Conservation (phyloP, 352 stramenopile species). For the Plasmopara muralis region DNA sequence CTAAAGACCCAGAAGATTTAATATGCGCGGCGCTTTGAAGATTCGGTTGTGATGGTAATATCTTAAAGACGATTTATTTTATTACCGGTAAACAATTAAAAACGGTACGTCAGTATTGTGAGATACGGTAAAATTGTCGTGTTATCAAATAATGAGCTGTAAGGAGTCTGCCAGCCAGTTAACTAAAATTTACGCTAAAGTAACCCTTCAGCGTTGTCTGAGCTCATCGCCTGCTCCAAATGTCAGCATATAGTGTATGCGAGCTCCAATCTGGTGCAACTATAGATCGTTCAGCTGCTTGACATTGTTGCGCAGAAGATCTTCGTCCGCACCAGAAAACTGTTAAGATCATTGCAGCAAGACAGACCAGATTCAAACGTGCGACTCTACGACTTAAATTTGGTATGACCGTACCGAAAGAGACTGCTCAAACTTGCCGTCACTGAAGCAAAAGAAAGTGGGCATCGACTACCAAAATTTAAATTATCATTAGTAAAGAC, state of each 20-base stretch:
- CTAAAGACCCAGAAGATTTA: background rate
- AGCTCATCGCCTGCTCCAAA: too few relatives aligned
- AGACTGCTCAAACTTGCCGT: conserved; percentile 68
- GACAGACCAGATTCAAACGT: conserved; percentile 6
- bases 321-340: conserved; percentile 82
- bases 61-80: too few relatives aligned
- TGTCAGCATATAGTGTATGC: background rate
- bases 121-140: too few relatives aligned
- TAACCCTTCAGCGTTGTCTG: too few relatives aligned
- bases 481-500: background rate
- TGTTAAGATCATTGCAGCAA: conserved; percentile 8
- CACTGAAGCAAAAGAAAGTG: conserved; percentile 81
- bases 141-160: too few relatives aligned
- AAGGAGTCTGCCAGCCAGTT: too few relatives aligned
- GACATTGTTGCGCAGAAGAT: conserved; percentile 61
- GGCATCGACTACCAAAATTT: conserved; percentile 64
- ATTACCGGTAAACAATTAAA: too few relatives aligned
- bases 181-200: too few relatives aligned
- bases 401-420: conserved; percentile 46
- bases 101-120: too few relatives aligned
- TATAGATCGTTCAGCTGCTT: conserved; percentile 74
- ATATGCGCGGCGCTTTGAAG: background rate
- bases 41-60: background rate
- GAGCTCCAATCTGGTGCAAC: conserved; percentile 1
- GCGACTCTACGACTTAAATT: background rate